Base-by-base conservation (phyloP, 2,329 filamentous ascomycete species). In the Alternaria sp. region DNA sequence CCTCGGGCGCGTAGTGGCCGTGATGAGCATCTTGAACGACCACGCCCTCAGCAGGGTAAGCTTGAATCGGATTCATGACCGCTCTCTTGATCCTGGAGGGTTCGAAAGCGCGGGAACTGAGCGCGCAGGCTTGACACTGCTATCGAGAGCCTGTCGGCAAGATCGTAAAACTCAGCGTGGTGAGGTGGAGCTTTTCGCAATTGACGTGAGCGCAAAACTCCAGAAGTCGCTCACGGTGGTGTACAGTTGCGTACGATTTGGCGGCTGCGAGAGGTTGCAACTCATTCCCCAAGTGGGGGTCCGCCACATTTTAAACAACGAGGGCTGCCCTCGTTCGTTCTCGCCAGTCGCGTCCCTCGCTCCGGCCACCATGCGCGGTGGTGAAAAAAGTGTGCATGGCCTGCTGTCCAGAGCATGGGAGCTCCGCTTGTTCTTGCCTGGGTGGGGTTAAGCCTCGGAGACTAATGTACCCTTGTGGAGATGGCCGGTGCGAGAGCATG, bases 141-240 rank as follows among this genome's bases (percentile, higher is more conserved):
- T 41, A 28, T 14, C 26, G 49, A 49, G 8, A 50, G 45, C 28
- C 37, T 50, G 15, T 43, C 30, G 30, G 37, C 20, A 21, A 53
- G 28, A 41, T 26, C 21, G 33, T 26, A 4, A 54, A 1, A 37
- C 15, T 25, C 41, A 9, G 23, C 23, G 30, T 41, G 25, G 33
- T 56, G 18, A 46, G 56, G 59, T 68, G 78, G 78, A 79, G 77
- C 72, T 80, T 80, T 80, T 73, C 71, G 66, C 50, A 63, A 47
- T 62, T 60, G 71, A 69, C 72, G 75, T 71, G 76, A 79, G 75
- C 78, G 78, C 78, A 80, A 80, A 80, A 79, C 78, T 79, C 78
- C 78, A 69, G 45, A 80, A 80, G 78, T 80, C 78, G 78, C 78
- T 75, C 77, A 78, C 77, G 73, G 69, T 63, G 47, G 43, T 50